Percentiles rank a stretch among this genome's conserved stretches.
phyloP scores from a whole-genome alignment of 1,284 basidiomycete species.

The Rhodotorula sp. region DNA sequence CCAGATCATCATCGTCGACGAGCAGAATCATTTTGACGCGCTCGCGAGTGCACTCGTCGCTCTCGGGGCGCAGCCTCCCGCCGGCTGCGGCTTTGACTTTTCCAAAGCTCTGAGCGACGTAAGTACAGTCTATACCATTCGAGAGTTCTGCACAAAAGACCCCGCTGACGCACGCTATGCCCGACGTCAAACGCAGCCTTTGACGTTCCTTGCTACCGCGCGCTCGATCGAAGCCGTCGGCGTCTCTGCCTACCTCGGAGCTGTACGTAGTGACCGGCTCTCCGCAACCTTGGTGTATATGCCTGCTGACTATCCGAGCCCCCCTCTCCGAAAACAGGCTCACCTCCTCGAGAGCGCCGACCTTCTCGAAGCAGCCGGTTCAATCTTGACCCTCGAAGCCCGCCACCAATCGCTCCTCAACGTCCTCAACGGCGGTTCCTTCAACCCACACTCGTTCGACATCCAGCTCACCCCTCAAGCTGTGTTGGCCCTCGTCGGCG shows the following conservation, averaged over 20 bases:
- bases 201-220: slow-evolving; percentile 70
- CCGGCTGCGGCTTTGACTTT: slow-evolving; percentile 69
- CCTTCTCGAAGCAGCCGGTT: slow-evolving; percentile 66
- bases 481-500: slow-evolving; percentile 68
- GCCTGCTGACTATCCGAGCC: background rate
- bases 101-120: slow-evolving; percentile 64
- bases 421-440: slow-evolving; percentile 61
- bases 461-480: slow-evolving; percentile 66
- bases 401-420: slow-evolving; percentile 69
- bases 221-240: slow-evolving; percentile 77
- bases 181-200: slow-evolving; percentile 5
- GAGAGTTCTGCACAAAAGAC: too few relatives aligned
- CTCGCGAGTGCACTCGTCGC: slow-evolving; percentile 49
- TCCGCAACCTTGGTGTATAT: background rate
- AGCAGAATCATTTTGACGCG: slow-evolving; percentile 43
- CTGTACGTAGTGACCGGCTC: slow-evolving; percentile 2
- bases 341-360: slow-evolving; percentile 55
- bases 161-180: background rate
- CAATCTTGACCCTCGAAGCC: slow-evolving; percentile 73
- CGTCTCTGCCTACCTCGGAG: slow-evolving; percentile 68
- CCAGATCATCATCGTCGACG: slow-evolving; percentile 38
- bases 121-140: background rate
- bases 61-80: slow-evolving; percentile 60
- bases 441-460: slow-evolving; percentile 69
- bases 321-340: background rate